Conservation (phyloP, 305 asterid genomes). For the Euphrasia arctica region DNA sequence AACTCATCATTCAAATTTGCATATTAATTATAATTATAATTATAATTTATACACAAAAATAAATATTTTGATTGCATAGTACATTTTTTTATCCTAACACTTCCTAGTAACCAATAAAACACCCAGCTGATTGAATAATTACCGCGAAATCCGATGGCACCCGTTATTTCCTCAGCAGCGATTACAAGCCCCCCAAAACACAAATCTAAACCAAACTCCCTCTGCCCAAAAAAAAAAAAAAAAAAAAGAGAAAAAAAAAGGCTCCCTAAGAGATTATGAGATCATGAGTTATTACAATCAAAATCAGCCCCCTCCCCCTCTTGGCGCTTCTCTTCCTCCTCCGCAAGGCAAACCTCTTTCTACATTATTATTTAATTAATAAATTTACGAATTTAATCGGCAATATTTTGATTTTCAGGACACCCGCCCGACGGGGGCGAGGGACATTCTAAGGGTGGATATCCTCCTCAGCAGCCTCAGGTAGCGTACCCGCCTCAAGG, state of each 20-base stretch:
- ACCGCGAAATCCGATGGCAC: background rate
- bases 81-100: too few relatives aligned
- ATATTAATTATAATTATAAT: too few relatives aligned
- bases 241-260: background rate
- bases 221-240: background rate
- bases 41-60: too few relatives aligned
- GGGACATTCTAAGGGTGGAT: too few relatives aligned
- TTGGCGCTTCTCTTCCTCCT: constrained; percentile 24
- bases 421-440: background rate
- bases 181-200: background rate
- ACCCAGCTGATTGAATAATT: too few relatives aligned
- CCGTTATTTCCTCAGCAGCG: background rate
- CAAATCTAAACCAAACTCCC: background rate
- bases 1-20: too few relatives aligned
- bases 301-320: constrained; percentile 41
- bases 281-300: constrained; percentile 59
- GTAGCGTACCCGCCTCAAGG: background rate
- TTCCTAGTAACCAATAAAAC: too few relatives aligned
- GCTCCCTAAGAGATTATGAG: background rate
- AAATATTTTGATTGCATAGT: too few relatives aligned
- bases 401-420: background rate
- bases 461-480: background rate
- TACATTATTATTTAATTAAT: background rate
- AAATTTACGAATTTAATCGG: background rate
- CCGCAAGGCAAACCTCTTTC: constrained; percentile 37